Evolutionary conservation across 176 grass and related monocot genomes (phyloP).

Genomic region (Musa schizocarpa): DNA sequence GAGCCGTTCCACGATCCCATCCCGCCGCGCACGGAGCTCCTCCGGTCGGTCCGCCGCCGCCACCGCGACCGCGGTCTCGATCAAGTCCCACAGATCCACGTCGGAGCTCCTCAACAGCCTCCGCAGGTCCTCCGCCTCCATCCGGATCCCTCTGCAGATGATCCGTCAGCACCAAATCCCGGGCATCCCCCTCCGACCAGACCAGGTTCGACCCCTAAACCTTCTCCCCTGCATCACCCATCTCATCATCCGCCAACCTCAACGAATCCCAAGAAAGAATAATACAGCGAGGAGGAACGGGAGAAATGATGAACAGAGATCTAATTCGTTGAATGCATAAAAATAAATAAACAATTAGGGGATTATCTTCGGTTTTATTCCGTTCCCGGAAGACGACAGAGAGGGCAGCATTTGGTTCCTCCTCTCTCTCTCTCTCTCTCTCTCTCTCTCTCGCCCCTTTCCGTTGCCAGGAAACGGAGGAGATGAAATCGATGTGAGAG

Average conservation of each 20-base stretch:
- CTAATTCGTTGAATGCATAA: no score
- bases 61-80: conserved; percentile 43
- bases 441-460: no score
- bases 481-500: no score
- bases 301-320: background rate
- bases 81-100: conserved; percentile 49
- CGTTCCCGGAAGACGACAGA: no score
- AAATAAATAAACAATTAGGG: no score
- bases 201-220: background rate
- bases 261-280: background rate
- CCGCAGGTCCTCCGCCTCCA: conserved; percentile 42
- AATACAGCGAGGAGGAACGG: background rate
- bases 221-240: background rate
- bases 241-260: background rate
- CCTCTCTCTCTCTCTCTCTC: background rate
- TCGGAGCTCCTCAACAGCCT: conserved; percentile 33
- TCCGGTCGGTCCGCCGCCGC: conserved; percentile 35
- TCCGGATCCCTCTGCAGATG: background rate
- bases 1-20: conserved; percentile 59
- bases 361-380: no score
- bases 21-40: conserved; percentile 58
- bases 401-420: background rate
- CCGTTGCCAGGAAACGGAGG: no score
- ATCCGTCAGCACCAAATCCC: no score
- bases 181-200: background rate